Evolutionary conservation across 495 filamentous ascomycete genomes (phyloP), one percentile per base, ranked within the genome.

Genomic region (Elaphomyces granulatus): DNA sequence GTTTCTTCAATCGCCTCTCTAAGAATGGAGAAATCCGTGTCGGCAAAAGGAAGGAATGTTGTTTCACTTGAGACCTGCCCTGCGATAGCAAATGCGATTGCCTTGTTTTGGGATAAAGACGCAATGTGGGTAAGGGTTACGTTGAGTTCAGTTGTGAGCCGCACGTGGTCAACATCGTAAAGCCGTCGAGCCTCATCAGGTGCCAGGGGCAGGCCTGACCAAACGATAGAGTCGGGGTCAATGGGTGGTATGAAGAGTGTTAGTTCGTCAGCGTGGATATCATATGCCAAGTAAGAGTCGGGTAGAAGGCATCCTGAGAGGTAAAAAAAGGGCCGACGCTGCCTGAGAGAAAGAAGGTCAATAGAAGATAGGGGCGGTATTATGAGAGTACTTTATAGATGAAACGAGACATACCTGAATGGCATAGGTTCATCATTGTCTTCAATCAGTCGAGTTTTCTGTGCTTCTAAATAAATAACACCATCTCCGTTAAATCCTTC

Each of bases 261-360:
- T 16, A 86, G 71, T 48, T 77, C 73, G 45, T 72, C 66, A 15
- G 68, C 67, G 34, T 67, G 61, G 35, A 93, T 75, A 47, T 90
- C 75, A 67, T 96, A 93, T 39, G 81, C 72, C 38, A 87, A 68
- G 56, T 76, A 80, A 50, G 78, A 81, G 59, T 96, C 87, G 36
- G 85, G 76, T 16, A 87, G 67, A 20, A 75, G 62, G 56, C 84
- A 93, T 48, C 92, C 92, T 12, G 84, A 84, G 18, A 99, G 68
- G 61, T 99, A 96, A 74, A 81, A 94, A 67, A 99, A 96, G 50
- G 74, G 78, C 37, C 92, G 80, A 49, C 87, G 81, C 61, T 99
- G 92, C 46, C 62, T 66, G 36, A n/a, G 8, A 26, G 7, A 15
- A 28, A 17, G 23, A 31, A 26, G 37, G 36, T 47, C 37, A 51